These are phyloP conservation scores for Drechslerella dactyloides DNA, from an alignment of 2,329 filamentous ascomycete genomes.

Conservation along the genomic window DNA sequence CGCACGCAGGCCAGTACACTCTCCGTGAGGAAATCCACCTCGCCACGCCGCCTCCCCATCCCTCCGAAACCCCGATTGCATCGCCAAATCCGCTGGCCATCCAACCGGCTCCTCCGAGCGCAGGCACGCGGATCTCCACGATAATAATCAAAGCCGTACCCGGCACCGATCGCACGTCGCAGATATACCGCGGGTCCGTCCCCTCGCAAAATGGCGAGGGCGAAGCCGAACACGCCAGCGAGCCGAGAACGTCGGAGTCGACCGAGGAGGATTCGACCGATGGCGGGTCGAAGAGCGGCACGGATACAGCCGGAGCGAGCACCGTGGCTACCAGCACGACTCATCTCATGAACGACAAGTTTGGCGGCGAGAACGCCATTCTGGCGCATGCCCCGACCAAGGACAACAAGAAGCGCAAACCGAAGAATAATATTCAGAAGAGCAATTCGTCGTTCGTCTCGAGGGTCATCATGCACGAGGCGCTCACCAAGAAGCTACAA, in stretches of 20 bases:
- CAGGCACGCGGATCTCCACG: conserved; percentile 83
- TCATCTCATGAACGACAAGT: conserved; percentile 58
- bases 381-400: conserved; percentile 69
- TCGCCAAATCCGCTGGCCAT: conserved; percentile 93
- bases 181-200: conserved; percentile 38
- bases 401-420: conserved; percentile 84
- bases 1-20: conserved; percentile 75
- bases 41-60: conserved; percentile 92
- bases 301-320: conserved; percentile 36
- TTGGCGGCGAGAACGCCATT: conserved; percentile 83
- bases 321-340: conserved; percentile 48
- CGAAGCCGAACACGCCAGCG: conserved; percentile 44
- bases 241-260: conserved; percentile 45
- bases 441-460: conserved; percentile 99
- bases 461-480: conserved; percentile 89
- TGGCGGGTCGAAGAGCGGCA: conserved; percentile 52
- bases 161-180: conserved; percentile 38
- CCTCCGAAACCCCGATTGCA: conserved; percentile 83
- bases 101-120: conserved; percentile 78
- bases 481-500: conserved; percentile 75
- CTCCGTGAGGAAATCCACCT: conserved; percentile 90
- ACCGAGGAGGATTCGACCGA: conserved; percentile 45
- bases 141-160: conserved; percentile 66
- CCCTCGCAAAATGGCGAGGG: conserved; percentile 31
- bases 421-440: conserved; percentile 98